Evolutionary conservation across 2,329 filamentous ascomycete species (phyloP), one percentile per base, ranked within the genome.

Genomic region (Xylaria sp.): DNA sequence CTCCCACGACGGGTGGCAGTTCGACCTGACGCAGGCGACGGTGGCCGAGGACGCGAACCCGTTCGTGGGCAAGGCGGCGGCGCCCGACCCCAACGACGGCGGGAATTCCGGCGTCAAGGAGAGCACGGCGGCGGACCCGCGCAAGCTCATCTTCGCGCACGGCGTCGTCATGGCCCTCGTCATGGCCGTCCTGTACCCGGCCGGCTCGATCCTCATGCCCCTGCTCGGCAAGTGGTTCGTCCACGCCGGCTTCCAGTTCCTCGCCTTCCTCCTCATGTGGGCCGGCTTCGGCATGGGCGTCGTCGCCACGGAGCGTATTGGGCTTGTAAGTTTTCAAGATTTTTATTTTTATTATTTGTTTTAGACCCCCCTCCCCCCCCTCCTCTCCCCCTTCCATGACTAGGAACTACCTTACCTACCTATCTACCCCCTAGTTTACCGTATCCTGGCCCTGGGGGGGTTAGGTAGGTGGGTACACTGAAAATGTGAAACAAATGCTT

Each of bases 161-260:
- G 85, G 84, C 44, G 74, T 85, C 60, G 71, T 88, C 63, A 85
- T 88, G 83, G 77, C 78, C 21, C 65, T 87, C 42, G 79, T 81
- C 17, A 84, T 87, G 59, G 76, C 82, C 2, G 63, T 82, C 11
- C 70, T 85, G 19, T 87, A 85, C 59, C 86, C 86, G 1, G 60
- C 86, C 2, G 86, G 84, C 4, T 77, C 85, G 7, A 71, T 84
- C 2, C 66, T 86, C 39, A 86, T 88, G 79, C 82, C 84, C 2
- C 57, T 87, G 2, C 57, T 85, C 6, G 78, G 81, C 41, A 81
- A 76, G 43, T 86, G 80, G 80, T 66, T 78, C 48, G 60, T 84
- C n/a, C 86, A 89, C 63, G 82, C 76, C 6, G 70, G 70, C 8
- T 79, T 81, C 70, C 86, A 89, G 68, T 61, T 75, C 1, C 50